Base-by-base conservation (phyloP, 345 rosid species). In the Lagerstroemia speciosa region DNA sequence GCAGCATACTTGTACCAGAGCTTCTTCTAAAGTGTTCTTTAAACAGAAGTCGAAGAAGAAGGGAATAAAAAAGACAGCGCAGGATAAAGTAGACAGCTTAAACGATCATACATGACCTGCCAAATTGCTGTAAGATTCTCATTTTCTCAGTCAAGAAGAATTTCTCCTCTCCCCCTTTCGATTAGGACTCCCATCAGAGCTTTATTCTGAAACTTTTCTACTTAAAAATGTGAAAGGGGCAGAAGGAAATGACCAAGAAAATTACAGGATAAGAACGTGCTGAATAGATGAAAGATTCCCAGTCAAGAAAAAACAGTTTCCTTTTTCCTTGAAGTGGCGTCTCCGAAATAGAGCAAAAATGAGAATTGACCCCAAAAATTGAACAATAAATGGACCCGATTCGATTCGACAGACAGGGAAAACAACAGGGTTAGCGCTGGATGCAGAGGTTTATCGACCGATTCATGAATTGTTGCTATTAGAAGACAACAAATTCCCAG, bases 401-500 rank as follows among this genome's bases (percentile, higher is more conserved):
- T 57, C 19, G 32, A 29, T 29, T 57, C 62, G 30, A 53, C 26
- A 5, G 33, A 57, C 16, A 27, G 69, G n/a, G 15, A 43, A 52
- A 43, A 41, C 69, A 30, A 29, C n/a, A 62, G 67, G 64, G 32
- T 36, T 27, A 81, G 77, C 83, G 68, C 83, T 82, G 85, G 98
- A 92, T 92, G 98, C 98, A 92, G 98, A 92, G 98, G 98, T 92
- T 92, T 92, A 89, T 92, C 98, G 96, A 92, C 86, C 96, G 77
- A 78, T 89, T 92, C 98, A 76, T 88, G 91, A 76, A 76, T 73
- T 30, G 78, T 53, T 67, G 62, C 33, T 48, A 74, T 74, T 75
- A 66, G 68, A 71, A 72, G 76, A 73, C 58, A 53, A 71, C 72
- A 77, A 67, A 48, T 73, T 75, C 38, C 73, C 95, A 92, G 78